A percentile compares a stretch with the other conserved stretches of the same genome.
Conservation (phyloP, 257 asterid species). For the Solanum lignicaule region DNA sequence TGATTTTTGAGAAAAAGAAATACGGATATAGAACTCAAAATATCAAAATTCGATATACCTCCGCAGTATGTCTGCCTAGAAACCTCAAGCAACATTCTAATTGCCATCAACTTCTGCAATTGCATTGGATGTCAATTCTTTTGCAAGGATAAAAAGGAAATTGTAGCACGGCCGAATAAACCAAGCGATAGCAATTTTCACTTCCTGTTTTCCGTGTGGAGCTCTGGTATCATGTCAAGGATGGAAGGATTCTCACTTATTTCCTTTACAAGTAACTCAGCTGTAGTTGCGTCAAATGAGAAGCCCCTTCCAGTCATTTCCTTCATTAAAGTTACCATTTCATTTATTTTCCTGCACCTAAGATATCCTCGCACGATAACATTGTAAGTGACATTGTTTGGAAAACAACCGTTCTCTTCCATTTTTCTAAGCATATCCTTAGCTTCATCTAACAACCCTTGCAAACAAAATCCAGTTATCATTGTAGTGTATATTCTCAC, state of each 20-base stretch:
- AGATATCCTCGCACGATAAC: not conserved
- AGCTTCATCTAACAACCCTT: not conserved
- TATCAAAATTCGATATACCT: not conserved
- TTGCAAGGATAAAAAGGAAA: not conserved
- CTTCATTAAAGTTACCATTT: not conserved
- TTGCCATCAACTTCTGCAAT: not conserved
- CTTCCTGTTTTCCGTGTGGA: not conserved
- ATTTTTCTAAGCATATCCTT: not conserved
- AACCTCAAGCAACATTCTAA: not conserved
- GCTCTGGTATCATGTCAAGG: not conserved
- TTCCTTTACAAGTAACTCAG: not conserved
- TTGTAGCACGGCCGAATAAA: not conserved
- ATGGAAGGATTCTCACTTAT: not conserved
- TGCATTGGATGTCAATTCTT: not conserved
- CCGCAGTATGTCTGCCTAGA: not conserved
- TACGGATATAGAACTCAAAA: not conserved
- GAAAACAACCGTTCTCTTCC: not conserved
- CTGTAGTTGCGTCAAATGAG: not conserved
- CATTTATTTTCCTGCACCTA: not conserved
- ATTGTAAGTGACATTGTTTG: not conserved
- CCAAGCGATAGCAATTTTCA: not conserved
- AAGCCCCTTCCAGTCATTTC: not conserved
- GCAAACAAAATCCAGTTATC: not conserved
- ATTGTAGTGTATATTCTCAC: not conserved
- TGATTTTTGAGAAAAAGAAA: not conserved